phyloP scores from a whole-genome alignment of 371 early-diverging fungal species.

The Synchytrium microbalum region DNA sequence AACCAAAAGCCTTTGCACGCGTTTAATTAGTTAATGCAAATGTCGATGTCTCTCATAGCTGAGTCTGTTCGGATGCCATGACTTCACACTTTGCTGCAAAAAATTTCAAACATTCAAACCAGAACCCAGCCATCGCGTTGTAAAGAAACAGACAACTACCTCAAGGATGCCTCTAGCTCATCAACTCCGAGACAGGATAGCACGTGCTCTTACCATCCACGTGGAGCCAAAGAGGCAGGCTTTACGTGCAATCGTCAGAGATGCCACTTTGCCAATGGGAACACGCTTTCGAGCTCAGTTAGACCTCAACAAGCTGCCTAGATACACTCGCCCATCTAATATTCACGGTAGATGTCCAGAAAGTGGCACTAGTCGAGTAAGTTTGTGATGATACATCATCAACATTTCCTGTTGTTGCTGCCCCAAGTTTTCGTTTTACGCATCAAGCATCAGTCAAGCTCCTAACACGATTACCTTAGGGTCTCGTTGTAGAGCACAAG shows the following conservation, averaged over 20 bases:
- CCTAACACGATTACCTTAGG: slow-evolving; percentile 11
- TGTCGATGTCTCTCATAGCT: too few relatives aligned
- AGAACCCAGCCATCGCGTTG: neutral
- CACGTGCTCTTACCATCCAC: slow-evolving; percentile 23
- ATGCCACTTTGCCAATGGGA: slow-evolving; percentile 19
- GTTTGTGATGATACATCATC: neutral
- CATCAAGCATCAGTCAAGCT: too few relatives aligned
- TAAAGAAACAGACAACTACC: too few relatives aligned
- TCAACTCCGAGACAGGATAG: slow-evolving; percentile 21
- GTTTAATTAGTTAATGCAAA: too few relatives aligned
- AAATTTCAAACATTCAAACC: neutral
- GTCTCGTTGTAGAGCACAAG: slow-evolving; percentile 26
- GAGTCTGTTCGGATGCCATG: neutral
- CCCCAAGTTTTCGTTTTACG: too few relatives aligned
- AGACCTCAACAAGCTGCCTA: slow-evolving; percentile 31
- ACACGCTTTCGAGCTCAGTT: slow-evolving; percentile 30
- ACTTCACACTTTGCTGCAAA: neutral
- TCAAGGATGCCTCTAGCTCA: slow-evolving; percentile 4
- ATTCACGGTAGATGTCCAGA: slow-evolving; percentile 31
- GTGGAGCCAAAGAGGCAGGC: slow-evolving; percentile 27
- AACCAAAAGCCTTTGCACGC: too few relatives aligned
- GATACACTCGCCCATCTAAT: slow-evolving; percentile 26
- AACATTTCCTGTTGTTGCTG: neutral
- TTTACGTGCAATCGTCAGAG: slow-evolving; percentile 26
- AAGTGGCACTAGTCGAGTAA: slow-evolving; percentile 34